Evolutionary conservation across 2,329 filamentous ascomycete genomes (phyloP).

Genomic region (Emydomyces testavorans): DNA sequence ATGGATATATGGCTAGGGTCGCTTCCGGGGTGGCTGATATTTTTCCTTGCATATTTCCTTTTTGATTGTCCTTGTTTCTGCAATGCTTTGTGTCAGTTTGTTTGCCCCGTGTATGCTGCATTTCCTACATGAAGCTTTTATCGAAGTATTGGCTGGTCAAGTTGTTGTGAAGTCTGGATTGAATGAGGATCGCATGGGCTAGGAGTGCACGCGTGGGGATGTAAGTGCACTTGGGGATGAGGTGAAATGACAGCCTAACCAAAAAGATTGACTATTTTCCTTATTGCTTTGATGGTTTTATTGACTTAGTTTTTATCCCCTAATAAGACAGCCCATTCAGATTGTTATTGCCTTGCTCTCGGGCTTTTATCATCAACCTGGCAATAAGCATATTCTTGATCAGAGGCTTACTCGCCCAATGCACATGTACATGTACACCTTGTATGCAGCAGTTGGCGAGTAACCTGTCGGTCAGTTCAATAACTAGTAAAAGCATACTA

Average conservation of each 20-base stretch:
- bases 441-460: too few species aligned
- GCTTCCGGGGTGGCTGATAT: slow-evolving; percentile 37
- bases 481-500: too few species aligned
- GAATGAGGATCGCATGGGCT: slow-evolving; percentile 10
- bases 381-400: too few species aligned
- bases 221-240: slow-evolving; percentile 13
- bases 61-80: background rate
- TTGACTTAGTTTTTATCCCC: slow-evolving; percentile 6
- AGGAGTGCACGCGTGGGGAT: slow-evolving; percentile 16
- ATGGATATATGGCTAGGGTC: slow-evolving; percentile 38
- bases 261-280: slow-evolving; percentile 4
- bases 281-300: background rate
- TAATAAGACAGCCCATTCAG: background rate
- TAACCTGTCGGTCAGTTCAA: too few species aligned
- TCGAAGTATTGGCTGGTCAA: slow-evolving; percentile 8
- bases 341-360: background rate
- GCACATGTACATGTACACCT: too few species aligned
- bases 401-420: too few species aligned
- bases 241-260: slow-evolving; percentile 8
- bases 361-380: too few species aligned
- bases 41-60: slow-evolving; percentile 15
- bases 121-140: background rate
- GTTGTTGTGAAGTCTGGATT: slow-evolving; percentile 2
- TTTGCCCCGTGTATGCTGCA: slow-evolving; percentile 4
- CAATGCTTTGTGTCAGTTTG: slow-evolving; percentile 1